Conservation (phyloP, 2,329 filamentous ascomycete genomes). For the Apiospora sp. region DNA sequence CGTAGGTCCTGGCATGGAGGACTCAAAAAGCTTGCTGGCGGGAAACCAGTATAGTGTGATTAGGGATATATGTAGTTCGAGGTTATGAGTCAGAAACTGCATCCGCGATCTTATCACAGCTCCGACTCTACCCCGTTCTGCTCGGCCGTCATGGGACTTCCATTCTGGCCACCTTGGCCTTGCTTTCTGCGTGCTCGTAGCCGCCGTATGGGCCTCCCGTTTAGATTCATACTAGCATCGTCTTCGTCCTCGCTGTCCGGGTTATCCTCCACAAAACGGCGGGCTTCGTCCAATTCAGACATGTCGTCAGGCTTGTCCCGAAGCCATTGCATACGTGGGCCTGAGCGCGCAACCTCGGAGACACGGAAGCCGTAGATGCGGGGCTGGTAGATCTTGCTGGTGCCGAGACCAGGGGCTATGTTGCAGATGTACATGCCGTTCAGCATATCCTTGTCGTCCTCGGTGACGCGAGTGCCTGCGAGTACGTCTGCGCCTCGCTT, state of each 20-base stretch:
- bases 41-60: neutral
- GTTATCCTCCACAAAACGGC: slow-evolving; percentile 60
- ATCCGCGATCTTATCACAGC: slow-evolving; percentile 45
- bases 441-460: slow-evolving; percentile 63
- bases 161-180: slow-evolving; percentile 59
- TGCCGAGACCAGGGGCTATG: slow-evolving; percentile 85
- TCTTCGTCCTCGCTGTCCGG: slow-evolving; percentile 65
- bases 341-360: slow-evolving; percentile 86
- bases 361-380: slow-evolving; percentile 97
- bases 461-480: slow-evolving; percentile 47
- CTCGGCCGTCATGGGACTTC: slow-evolving; percentile 65
- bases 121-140: slow-evolving; percentile 67
- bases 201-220: slow-evolving; percentile 50
- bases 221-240: slow-evolving; percentile 57
- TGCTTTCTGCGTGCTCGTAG: slow-evolving; percentile 52
- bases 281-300: slow-evolving; percentile 83
- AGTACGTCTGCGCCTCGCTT: slow-evolving; percentile 72
- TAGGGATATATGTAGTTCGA: neutral
- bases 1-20: slow-evolving; percentile 6
- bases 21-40: neutral
- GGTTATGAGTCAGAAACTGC: slow-evolving; percentile 5
- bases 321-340: slow-evolving; percentile 97
- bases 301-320: slow-evolving; percentile 83
- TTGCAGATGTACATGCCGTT: slow-evolving; percentile 91
- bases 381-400: slow-evolving; percentile 87